Evolutionary conservation across 2,329 filamentous ascomycete genomes (phyloP).

Genomic region (Myriosclerotinia scirpicola): DNA sequence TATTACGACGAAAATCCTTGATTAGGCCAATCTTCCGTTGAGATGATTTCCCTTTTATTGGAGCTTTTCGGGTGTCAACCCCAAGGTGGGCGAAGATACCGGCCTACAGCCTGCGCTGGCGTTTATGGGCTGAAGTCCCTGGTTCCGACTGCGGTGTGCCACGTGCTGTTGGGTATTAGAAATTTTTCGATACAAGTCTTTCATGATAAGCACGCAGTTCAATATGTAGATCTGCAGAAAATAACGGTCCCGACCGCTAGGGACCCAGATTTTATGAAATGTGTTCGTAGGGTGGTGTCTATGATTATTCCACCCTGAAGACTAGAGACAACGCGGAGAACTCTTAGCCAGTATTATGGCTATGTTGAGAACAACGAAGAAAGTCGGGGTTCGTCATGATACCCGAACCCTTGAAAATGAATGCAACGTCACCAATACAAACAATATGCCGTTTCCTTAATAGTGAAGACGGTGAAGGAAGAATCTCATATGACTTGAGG

Average conservation of each 20-base stretch:
- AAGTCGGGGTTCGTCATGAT: not conserved
- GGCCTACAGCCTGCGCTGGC: not conserved
- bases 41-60: constrained; percentile 13
- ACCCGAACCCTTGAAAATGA: not conserved
- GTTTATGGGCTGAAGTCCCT: constrained; percentile 1
- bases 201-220: constrained; percentile 11
- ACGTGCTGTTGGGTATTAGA: constrained; percentile 13
- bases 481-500: too few relatives aligned
- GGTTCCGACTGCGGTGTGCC: constrained; percentile 17
- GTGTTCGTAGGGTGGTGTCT: constrained; percentile 9
- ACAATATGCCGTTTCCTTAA: not conserved
- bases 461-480: constrained; percentile 5
- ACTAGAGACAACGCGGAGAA: constrained; percentile 12
- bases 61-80: not conserved
- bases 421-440: not conserved
- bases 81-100: constrained; percentile 3
- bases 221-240: constrained; percentile 11
- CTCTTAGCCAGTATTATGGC: not conserved
- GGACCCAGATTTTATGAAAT: constrained; percentile 7
- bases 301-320: not conserved
- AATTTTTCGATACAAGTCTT: not conserved
- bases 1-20: constrained; percentile 30
- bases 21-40: constrained; percentile 17
- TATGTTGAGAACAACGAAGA: not conserved
- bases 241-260: constrained; percentile 2